phyloP scores from a whole-genome alignment of 2,329 filamentous ascomycete species.

The Stemphylium vesicarium region DNA sequence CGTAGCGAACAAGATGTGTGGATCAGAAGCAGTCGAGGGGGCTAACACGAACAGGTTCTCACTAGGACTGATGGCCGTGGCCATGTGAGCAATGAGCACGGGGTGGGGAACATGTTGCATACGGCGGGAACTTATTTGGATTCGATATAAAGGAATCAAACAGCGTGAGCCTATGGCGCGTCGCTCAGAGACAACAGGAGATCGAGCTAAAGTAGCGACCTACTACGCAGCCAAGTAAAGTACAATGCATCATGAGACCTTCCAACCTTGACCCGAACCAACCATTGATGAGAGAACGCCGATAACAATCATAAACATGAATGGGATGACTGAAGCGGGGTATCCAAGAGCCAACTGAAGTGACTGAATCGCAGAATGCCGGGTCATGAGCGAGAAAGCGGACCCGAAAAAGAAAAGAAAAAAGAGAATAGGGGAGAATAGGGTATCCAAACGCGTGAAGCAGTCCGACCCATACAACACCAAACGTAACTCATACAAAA shows the following conservation, averaged over 20 bases:
- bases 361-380: conserved; percentile 11
- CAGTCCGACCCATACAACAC: conserved; percentile 9
- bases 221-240: conserved; percentile 1
- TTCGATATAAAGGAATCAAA: background rate
- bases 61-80: background rate
- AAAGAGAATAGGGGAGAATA: conserved; percentile 19
- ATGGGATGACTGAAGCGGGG: conserved; percentile 22
- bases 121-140: background rate
- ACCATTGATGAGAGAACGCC: conserved; percentile 11
- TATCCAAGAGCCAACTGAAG: conserved; percentile 27
- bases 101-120: background rate
- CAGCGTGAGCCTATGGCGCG: background rate
- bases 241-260: conserved; percentile 11
- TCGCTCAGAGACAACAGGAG: background rate
- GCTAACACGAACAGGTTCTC: conserved; percentile 3
- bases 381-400: background rate
- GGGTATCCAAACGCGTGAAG: conserved; percentile 34
- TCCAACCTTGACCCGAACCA: background rate
- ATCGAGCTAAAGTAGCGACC: background rate
- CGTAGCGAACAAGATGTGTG: background rate
- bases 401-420: background rate
- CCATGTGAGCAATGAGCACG: background rate
- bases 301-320: conserved; percentile 6
- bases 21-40: background rate
- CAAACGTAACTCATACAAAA: conserved; percentile 10